Evolutionary conservation across 192 early-diverging fungal genomes (phyloP).

Genomic region (Coemansia sp.): DNA sequence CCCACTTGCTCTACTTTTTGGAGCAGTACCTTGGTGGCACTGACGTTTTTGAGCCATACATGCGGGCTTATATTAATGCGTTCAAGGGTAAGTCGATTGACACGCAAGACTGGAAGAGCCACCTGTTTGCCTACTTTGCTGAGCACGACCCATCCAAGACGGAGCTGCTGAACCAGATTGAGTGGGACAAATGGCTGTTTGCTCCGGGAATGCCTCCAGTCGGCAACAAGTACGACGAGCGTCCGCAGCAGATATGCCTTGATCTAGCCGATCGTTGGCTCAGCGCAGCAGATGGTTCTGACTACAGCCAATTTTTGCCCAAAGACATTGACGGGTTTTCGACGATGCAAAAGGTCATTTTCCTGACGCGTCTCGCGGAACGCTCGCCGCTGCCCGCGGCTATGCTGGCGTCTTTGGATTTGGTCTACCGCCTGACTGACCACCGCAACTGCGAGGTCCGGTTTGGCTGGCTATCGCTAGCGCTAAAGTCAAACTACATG

Average conservation of each 20-base stretch:
- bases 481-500: constrained; percentile 74
- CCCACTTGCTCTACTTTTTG: constrained; percentile 89
- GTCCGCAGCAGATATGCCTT: constrained; percentile 78
- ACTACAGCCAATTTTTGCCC: constrained; percentile 59
- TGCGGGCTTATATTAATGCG: constrained; percentile 74
- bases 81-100: constrained; percentile 89
- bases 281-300: constrained; percentile 52
- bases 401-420: constrained; percentile 68
- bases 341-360: constrained; percentile 79
- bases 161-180: constrained; percentile 72
- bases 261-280: constrained; percentile 80
- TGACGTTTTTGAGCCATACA: constrained; percentile 81
- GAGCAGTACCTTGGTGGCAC: constrained; percentile 86
- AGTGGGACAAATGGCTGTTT: constrained; percentile 90
- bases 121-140: constrained; percentile 77
- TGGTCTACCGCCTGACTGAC: constrained; percentile 66
- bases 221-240: constrained; percentile 78
- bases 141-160: constrained; percentile 63
- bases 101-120: constrained; percentile 84
- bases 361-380: constrained; percentile 75
- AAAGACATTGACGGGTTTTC: constrained; percentile 69
- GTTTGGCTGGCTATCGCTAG: constrained; percentile 86
- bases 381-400: constrained; percentile 60
- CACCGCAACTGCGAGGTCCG: constrained; percentile 83
- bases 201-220: constrained; percentile 90